Evolutionary conservation across 2,329 filamentous ascomycete species (phyloP), one percentile per base, ranked within the genome.

Genomic region (Cladophialophora bantiana): DNA sequence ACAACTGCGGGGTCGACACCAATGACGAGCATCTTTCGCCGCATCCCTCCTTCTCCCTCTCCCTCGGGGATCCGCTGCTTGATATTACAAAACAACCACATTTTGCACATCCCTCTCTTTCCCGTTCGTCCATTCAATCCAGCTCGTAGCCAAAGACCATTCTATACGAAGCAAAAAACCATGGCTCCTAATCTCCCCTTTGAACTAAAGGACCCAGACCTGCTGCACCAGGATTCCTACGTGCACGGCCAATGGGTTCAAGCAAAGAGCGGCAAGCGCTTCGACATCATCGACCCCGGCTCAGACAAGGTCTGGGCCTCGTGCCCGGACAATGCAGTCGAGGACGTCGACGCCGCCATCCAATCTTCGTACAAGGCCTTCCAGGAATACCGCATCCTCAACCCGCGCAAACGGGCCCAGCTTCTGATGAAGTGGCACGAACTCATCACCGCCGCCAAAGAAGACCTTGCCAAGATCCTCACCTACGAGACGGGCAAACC

Each of bases 391-490:
- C 83, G 81, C 65, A 88, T 86, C 68, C 77, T 84, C 62, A 89
- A 85, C 70, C 88, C 89, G 0, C 82, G 86, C 15, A 81, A 82
- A 60, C 83, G 88, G 61, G 88, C 88, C 1, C 84, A 89, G 71
- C 84, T 86, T 76, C 79, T 91, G 9, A 77, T 88, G 62, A 87
- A 87, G 75, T 91, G 88, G 88, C 86, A 90, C 76, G 76, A 82
- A 3, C 80, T 91, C 63, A 89, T 90, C 70, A 83, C 84, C 7
- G 86, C 85, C 60, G 85, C 89, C 70, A 82, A 80, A 67, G 85
- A 88, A 58, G 88, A 90, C 71, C 77, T 90, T 38, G 87, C 88
- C 4, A 83, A 84, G 26, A 86, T 90, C 65, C 79, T 90, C 2
- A 87, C 86, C 0, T 85, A 88, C 68, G 85, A 88, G 75, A 88